Evolutionary conservation across 148 eudicot genomes (phyloP).

Genomic region (Cornus suecica): DNA sequence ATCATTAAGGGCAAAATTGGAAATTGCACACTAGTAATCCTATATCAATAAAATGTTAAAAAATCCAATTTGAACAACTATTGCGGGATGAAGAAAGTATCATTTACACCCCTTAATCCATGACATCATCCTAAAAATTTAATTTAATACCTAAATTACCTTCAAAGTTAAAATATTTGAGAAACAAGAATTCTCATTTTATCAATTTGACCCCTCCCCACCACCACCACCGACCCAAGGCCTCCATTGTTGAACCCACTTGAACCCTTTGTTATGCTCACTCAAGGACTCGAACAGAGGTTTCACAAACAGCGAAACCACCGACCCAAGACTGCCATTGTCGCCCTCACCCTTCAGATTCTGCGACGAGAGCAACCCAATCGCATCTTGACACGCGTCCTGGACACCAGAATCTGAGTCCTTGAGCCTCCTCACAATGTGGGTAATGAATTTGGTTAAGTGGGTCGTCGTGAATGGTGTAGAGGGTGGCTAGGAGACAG

Average conservation of each 20-base stretch:
- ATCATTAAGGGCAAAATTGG: too few species aligned
- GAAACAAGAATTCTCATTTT: too few species aligned
- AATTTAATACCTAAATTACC: too few species aligned
- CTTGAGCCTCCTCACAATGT: slow-evolving; percentile 67
- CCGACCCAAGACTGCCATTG: slow-evolving; percentile 32
- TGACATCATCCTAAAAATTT: too few species aligned
- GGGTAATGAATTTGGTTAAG: slow-evolving; percentile 64
- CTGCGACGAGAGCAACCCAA: slow-evolving; percentile 59
- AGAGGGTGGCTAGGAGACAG: slow-evolving; percentile 54
- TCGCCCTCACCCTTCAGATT: slow-evolving; percentile 59
- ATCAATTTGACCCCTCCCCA: too few species aligned
- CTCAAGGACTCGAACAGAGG: slow-evolving; percentile 92
- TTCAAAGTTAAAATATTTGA: too few species aligned
- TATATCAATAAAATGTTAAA: too few species aligned
- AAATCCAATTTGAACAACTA: too few species aligned
- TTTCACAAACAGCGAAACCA: slow-evolving; percentile 76
- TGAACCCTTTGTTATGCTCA: slow-evolving; percentile 86
- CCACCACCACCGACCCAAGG: too few species aligned
- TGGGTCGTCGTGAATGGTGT: slow-evolving; percentile 66
- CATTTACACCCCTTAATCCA: too few species aligned
- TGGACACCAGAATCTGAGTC: slow-evolving; percentile 76
- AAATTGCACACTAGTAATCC: too few species aligned
- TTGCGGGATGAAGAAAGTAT: too few species aligned
- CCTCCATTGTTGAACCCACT: slow-evolving; percentile 73
- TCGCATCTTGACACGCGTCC: slow-evolving; percentile 72